Conservation (phyloP, 495 filamentous ascomycete species). For the Pseudotulostoma volvatum region DNA sequence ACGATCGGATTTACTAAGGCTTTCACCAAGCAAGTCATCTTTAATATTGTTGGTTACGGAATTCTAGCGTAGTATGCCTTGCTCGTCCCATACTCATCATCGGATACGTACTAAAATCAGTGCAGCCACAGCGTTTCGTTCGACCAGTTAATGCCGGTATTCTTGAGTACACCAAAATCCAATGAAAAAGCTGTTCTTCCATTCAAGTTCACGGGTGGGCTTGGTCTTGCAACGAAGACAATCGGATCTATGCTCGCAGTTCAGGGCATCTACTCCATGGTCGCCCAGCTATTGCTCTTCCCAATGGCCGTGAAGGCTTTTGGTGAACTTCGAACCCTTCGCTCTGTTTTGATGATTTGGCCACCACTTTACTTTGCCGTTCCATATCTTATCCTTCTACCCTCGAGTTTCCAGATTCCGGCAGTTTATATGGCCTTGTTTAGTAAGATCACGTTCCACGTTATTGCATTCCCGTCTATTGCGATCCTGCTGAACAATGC, state of each 20-base stretch:
- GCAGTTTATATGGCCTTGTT: constrained; percentile 61
- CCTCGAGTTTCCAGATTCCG: constrained; percentile 46
- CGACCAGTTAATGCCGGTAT: constrained; percentile 83
- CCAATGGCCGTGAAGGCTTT: constrained; percentile 54
- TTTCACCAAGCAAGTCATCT: constrained; percentile 67
- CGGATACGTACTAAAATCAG: constrained; percentile 15
- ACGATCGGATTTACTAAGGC: constrained; percentile 27
- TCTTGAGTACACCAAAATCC: constrained; percentile 61
- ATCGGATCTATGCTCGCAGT: constrained; percentile 78
- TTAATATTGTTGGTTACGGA: constrained; percentile 76
- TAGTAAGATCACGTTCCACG: constrained; percentile 77
- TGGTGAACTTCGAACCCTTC: constrained; percentile 64
- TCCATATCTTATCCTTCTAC: constrained; percentile 79
- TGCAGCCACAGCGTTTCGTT: constrained; percentile 81
- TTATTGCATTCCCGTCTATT: constrained; percentile 72
- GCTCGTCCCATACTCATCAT: constrained; percentile 2
- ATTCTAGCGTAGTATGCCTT: constrained; percentile 83
- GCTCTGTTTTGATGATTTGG: constrained; percentile 61
- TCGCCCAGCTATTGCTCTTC: constrained; percentile 67
- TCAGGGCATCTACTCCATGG: constrained; percentile 82
- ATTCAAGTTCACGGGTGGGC: constrained; percentile 78
- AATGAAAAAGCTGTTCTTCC: constrained; percentile 42
- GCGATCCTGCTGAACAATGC: constrained; percentile 74
- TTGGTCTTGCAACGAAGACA: constrained; percentile 60
- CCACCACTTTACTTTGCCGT: constrained; percentile 77